Evolutionary conservation across 495 filamentous ascomycete genomes (phyloP).

Genomic region (Collariella sp.): DNA sequence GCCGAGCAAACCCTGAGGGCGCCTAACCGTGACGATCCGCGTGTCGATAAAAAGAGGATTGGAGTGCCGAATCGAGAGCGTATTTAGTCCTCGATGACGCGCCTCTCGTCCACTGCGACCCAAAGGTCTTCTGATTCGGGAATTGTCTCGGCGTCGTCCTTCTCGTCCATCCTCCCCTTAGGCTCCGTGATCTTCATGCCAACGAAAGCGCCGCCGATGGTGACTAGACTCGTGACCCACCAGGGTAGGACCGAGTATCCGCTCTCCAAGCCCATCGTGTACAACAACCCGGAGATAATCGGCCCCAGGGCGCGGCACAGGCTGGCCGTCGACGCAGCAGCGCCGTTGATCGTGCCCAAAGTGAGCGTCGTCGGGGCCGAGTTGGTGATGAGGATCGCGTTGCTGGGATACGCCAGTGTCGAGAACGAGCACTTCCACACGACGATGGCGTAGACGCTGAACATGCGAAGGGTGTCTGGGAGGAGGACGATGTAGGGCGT

Average conservation of each 20-base stretch:
- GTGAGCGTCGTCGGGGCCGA: slow-evolving; percentile 70
- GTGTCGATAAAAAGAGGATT: neutral
- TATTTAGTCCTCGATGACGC: neutral
- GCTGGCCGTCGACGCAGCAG: slow-evolving; percentile 84
- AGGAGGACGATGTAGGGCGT: slow-evolving; percentile 86
- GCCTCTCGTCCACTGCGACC: slow-evolving; percentile 2
- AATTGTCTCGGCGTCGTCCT: slow-evolving; percentile 15
- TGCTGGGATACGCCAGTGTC: slow-evolving; percentile 77
- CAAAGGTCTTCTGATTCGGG: neutral
- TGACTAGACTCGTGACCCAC: slow-evolving; percentile 79
- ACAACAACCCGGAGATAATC: slow-evolving; percentile 75
- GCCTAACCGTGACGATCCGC: neutral
- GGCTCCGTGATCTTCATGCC: slow-evolving; percentile 43
- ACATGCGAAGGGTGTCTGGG: slow-evolving; percentile 58
- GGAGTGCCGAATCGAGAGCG: neutral
- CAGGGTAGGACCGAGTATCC: slow-evolving; percentile 83
- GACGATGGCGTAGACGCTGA: slow-evolving; percentile 63
- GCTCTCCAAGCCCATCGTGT: slow-evolving; percentile 64
- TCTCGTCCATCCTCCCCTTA: slow-evolving; percentile 31
- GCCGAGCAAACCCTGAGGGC: neutral
- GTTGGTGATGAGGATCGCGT: slow-evolving; percentile 76
- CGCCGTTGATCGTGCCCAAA: slow-evolving; percentile 84
- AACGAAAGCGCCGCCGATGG: slow-evolving; percentile 57
- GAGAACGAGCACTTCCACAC: slow-evolving; percentile 84
- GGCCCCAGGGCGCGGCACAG: slow-evolving; percentile 81